Evolutionary conservation across 768 basidiomycete genomes (phyloP).

Genomic region (Russula foetens): DNA sequence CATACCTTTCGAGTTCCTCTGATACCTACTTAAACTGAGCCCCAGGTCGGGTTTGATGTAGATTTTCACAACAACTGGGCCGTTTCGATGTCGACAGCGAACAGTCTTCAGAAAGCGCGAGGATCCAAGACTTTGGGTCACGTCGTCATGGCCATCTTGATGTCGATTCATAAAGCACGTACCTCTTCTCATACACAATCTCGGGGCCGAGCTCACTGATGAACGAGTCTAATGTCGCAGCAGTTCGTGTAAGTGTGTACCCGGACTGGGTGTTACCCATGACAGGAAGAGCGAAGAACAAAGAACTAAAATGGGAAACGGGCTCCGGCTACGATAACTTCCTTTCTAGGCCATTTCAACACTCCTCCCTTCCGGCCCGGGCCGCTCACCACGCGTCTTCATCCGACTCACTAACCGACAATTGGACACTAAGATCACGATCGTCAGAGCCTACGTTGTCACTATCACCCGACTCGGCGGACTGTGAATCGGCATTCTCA

Average conservation of each 20-base stretch:
- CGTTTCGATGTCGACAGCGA: conserved; percentile 76
- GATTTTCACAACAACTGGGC: conserved; percentile 85
- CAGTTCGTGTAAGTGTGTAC: conserved; percentile 60
- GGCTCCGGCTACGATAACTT: background rate
- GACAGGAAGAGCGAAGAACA: background rate
- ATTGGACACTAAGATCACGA: background rate
- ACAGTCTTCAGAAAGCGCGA: conserved; percentile 75
- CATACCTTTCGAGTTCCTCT: conserved; percentile 69
- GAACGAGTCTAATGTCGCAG: conserved; percentile 82
- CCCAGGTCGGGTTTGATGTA: conserved; percentile 93
- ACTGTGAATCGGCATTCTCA: background rate
- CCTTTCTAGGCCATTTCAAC: background rate
- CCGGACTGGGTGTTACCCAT: conserved; percentile 81
- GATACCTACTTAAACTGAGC: conserved; percentile 65
- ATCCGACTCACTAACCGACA: background rate
- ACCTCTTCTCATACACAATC: conserved; percentile 91
- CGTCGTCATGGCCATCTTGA: background rate
- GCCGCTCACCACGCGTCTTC: background rate
- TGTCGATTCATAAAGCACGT: conserved; percentile 19
- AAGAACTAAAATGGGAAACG: background rate
- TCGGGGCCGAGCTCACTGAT: conserved; percentile 84
- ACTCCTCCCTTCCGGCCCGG: background rate
- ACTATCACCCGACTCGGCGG: background rate
- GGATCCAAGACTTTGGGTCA: conserved; percentile 46
- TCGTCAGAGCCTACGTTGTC: background rate